Evolutionary conservation across 2,329 filamentous ascomycete genomes (phyloP), one percentile per base, ranked within the genome.

Genomic region (Nemania diffusa): DNA sequence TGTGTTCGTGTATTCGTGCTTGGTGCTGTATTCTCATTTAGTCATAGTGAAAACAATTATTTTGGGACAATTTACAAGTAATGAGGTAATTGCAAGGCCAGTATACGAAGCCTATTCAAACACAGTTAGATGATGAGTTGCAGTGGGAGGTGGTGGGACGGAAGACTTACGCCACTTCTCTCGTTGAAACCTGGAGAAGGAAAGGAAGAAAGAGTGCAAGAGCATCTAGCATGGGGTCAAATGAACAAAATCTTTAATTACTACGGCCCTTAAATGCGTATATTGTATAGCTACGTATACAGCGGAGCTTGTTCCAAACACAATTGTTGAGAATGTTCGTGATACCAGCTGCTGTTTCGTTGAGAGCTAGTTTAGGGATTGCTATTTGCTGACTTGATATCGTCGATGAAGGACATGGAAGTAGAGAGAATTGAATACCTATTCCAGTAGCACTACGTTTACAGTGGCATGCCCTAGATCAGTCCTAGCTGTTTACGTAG

Each of bases 211-310:
- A 15, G 6, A 26, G 22, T 17, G n/a, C 2, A 26, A 1, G 34
- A 34, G n/a, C 15, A 20, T 11, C 34, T 0, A 0, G 8, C 15
- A 20, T 50, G 42, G n/a, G 29, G 29, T 15, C 29, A 34, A 20
- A 50, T 50, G 26, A 9, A 50, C 2, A 26, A 48, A 22, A 29
- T 0, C 32, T 20, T 48, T 22, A 20, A 8, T 9, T 11, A 9
- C 3, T 1, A 26, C 20, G 11, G 2, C 29, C 20, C 29, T 55
- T 61, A 53, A 15, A 0, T n/a, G 50, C 58, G 48, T 61, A 46
- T 44, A 32, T 22, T 55, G 34, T 34, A 22, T 61, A 46, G 7
- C 11, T 37, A n/a, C 48, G 34, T 61, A 61, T 53, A 55, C 0
- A 34, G 58, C 24, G 26, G 58, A 53, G 50, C 11, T 24, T 32